Evolutionary conservation across 495 filamentous ascomycete genomes (phyloP).

Genomic region (Niebla homalea): DNA sequence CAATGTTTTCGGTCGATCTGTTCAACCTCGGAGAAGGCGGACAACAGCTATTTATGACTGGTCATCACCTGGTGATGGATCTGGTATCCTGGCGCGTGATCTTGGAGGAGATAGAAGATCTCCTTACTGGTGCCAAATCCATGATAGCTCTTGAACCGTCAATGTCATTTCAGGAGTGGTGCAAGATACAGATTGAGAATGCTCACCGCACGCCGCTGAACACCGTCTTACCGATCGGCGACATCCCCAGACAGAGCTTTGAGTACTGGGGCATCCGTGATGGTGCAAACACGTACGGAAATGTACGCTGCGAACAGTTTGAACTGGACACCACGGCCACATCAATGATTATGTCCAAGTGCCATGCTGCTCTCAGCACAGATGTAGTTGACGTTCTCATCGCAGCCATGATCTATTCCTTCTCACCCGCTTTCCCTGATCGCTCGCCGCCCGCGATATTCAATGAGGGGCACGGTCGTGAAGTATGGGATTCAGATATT

Average conservation of each 20-base stretch:
- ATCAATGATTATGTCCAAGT: slow-evolving; percentile 28
- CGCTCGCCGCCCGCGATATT: slow-evolving; percentile 39
- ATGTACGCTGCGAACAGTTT: slow-evolving; percentile 32
- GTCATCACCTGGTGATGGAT: slow-evolving; percentile 57
- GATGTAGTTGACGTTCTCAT: slow-evolving; percentile 42
- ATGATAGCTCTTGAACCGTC: slow-evolving; percentile 22
- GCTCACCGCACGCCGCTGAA: slow-evolving; percentile 15
- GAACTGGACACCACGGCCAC: slow-evolving; percentile 34
- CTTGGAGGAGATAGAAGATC: slow-evolving; percentile 50
- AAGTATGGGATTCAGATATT: slow-evolving; percentile 34
- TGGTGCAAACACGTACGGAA: slow-evolving; percentile 33
- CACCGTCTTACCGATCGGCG: slow-evolving; percentile 18
- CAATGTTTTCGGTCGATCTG: slow-evolving; percentile 30
- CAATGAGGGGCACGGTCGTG: slow-evolving; percentile 45
- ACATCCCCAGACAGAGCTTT: slow-evolving; percentile 23
- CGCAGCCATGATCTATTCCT: slow-evolving; percentile 38
- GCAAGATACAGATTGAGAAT: slow-evolving; percentile 32
- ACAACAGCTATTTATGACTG: slow-evolving; percentile 47
- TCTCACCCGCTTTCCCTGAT: slow-evolving; percentile 36
- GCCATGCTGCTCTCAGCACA: slow-evolving; percentile 34
- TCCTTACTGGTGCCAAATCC: slow-evolving; percentile 35
- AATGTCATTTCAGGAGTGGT: slow-evolving; percentile 55
- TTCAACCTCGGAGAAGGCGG: slow-evolving; percentile 35
- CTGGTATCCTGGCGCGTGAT: slow-evolving; percentile 60
- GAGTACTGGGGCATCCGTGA: slow-evolving; percentile 40